Conservation (phyloP, 148 eudicot genomes). For the Spergularia bocconei region DNA sequence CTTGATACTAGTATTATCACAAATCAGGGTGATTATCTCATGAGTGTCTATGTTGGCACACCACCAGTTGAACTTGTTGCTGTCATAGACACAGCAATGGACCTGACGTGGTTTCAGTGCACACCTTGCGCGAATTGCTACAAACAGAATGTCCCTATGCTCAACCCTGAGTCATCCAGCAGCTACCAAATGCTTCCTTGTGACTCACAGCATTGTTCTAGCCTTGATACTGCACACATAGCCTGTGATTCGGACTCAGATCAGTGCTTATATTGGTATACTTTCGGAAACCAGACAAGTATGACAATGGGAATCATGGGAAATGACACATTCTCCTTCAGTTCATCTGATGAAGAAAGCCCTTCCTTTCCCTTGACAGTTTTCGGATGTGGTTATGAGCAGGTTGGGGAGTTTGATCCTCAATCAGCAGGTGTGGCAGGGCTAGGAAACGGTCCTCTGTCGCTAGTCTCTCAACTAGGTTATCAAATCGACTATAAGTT, state of each 20-base stretch:
- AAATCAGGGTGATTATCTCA: conserved; percentile 21
- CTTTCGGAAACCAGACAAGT: conserved; percentile 33
- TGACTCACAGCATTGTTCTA: conserved; percentile 20
- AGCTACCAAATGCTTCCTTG: conserved; percentile 25
- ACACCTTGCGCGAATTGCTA: conserved; percentile 27
- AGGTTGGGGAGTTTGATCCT: conserved; percentile 29
- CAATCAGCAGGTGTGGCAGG: conserved; percentile 38
- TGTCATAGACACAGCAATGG: conserved; percentile 14
- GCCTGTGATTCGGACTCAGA: conserved; percentile 1
- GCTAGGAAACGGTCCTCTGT: conserved; percentile 42
- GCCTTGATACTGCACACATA: conserved; percentile 3
- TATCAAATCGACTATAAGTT: conserved; percentile 27
- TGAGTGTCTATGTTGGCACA: conserved; percentile 26
- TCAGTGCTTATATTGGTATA: conserved; percentile 25
- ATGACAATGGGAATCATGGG: conserved; percentile 35
- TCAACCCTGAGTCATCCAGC: conserved; percentile 24
- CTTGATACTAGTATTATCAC: conserved; percentile 11
- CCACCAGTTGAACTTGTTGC: conserved; percentile 25
- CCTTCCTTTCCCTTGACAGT: conserved; percentile 25
- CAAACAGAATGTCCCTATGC: conserved; percentile 15
- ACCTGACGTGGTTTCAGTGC: conserved; percentile 35
- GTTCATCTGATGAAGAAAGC: not conserved
- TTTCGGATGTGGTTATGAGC: conserved; percentile 50
- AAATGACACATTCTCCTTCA: conserved; percentile 34
- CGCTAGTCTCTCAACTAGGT: conserved; percentile 40